Evolutionary conservation across 441 rosid genomes (phyloP).

Genomic region (Gossypium schwendimanii): DNA sequence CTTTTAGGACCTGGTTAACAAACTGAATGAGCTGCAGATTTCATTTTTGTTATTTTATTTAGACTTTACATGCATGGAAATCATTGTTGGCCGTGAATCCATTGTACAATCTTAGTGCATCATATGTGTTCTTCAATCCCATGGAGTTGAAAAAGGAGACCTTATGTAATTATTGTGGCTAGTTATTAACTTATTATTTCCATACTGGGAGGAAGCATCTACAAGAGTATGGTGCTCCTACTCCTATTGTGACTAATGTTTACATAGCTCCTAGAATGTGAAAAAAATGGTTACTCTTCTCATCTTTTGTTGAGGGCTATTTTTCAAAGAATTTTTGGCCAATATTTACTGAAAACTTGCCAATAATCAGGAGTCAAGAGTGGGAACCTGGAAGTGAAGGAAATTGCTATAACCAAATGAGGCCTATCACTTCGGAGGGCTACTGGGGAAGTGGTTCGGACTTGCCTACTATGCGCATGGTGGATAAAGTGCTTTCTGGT

Average conservation of each 20-base stretch:
- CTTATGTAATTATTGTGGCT: background rate
- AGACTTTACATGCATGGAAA: background rate
- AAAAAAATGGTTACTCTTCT: background rate
- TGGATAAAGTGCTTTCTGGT: constrained; percentile 46
- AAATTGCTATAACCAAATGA: constrained; percentile 67
- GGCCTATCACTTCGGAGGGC: constrained; percentile 49
- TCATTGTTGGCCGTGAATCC: background rate
- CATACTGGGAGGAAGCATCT: background rate
- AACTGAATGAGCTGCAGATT: background rate
- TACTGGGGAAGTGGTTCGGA: constrained; percentile 94
- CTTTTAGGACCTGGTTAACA: background rate
- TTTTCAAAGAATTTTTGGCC: background rate
- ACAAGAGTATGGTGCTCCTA: background rate
- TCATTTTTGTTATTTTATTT: background rate
- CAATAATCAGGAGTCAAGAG: constrained; percentile 63
- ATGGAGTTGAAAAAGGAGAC: background rate
- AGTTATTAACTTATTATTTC: background rate
- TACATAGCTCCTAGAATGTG: background rate
- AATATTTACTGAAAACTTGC: constrained; percentile 2
- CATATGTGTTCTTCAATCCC: background rate
- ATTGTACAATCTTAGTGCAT: background rate
- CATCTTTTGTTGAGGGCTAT: background rate
- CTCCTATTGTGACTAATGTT: background rate
- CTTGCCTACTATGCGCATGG: constrained; percentile 70
- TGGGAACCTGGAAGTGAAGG: constrained; percentile 74